phyloP scores from a whole-genome alignment of 345 rosid genomes.

The Syzygium oleosum region DNA sequence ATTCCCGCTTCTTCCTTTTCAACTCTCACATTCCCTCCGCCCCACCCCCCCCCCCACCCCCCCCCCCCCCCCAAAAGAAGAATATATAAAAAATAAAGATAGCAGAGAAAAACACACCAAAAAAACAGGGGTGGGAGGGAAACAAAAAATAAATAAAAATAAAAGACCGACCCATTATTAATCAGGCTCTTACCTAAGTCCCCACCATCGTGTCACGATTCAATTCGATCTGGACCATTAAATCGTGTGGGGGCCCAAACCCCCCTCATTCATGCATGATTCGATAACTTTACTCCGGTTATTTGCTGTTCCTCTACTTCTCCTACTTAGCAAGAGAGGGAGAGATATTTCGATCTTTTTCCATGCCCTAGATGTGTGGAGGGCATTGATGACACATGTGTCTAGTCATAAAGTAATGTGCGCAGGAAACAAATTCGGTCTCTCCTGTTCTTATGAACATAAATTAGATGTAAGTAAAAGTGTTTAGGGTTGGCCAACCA shows the following conservation, averaged over 20 bases:
- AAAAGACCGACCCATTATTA: neutral
- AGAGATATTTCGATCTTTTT: neutral
- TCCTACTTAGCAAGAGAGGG: neutral
- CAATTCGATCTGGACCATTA: conserved; percentile 2
- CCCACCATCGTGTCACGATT: neutral
- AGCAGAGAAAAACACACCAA: neutral
- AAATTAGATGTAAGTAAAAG: neutral
- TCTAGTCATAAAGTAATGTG: neutral
- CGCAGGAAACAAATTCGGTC: neutral
- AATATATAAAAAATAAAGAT: neutral
- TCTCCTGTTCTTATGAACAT: neutral
- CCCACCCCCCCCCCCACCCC: neutral
- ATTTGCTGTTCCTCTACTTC: neutral
- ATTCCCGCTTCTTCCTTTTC: conserved; percentile 13
- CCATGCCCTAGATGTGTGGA: neutral
- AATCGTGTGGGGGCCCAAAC: neutral
- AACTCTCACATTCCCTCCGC: neutral
- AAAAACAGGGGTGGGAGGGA: neutral
- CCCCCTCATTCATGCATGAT: neutral
- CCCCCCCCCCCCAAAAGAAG: neutral
- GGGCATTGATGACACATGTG: neutral
- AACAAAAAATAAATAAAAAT: neutral
- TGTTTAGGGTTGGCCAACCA: neutral
- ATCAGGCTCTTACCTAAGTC: neutral
- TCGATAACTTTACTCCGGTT: neutral